Evolutionary conservation across 1,139 yeast genomes (phyloP).

Genomic region (Debaryomycetaceae sp.): DNA sequence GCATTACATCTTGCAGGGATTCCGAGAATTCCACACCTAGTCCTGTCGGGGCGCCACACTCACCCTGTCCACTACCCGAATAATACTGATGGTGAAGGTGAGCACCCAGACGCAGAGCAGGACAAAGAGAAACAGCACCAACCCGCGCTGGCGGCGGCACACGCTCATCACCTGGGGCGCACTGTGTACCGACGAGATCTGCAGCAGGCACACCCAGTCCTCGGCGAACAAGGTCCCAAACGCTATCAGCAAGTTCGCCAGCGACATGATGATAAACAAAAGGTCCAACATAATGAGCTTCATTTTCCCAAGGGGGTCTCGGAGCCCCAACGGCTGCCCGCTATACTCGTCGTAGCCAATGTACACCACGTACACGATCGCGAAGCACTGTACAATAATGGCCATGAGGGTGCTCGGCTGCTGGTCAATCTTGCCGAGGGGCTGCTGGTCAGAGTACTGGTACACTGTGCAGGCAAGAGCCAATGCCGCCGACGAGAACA

Average conservation of each 20-base stretch:
- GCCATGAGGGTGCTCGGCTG: conserved; percentile 94
- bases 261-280: conserved; percentile 81
- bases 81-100: conserved; percentile 72
- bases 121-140: conserved; percentile 70
- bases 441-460: conserved; percentile 33
- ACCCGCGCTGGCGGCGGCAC: conserved; percentile 71
- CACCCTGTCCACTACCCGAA: conserved; percentile 75
- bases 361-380: conserved; percentile 65
- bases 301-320: conserved; percentile 77
- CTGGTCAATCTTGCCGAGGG: conserved; percentile 44
- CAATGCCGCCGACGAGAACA: conserved; percentile 51
- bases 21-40: background rate
- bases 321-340: conserved; percentile 82
- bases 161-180: conserved; percentile 33
- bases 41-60: conserved; percentile 6
- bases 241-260: conserved; percentile 79
- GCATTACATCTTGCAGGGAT: too few relatives aligned
- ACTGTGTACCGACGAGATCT: conserved; percentile 3
- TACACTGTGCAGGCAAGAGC: conserved; percentile 60
- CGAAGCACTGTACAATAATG: conserved; percentile 69
- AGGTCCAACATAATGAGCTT: conserved; percentile 69
- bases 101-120: conserved; percentile 74
- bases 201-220: conserved; percentile 61
- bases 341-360: conserved; percentile 86
- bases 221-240: conserved; percentile 74